Evolutionary conservation across 2,329 filamentous ascomycete species (phyloP).

Genomic region (Diaporthe destruens): DNA sequence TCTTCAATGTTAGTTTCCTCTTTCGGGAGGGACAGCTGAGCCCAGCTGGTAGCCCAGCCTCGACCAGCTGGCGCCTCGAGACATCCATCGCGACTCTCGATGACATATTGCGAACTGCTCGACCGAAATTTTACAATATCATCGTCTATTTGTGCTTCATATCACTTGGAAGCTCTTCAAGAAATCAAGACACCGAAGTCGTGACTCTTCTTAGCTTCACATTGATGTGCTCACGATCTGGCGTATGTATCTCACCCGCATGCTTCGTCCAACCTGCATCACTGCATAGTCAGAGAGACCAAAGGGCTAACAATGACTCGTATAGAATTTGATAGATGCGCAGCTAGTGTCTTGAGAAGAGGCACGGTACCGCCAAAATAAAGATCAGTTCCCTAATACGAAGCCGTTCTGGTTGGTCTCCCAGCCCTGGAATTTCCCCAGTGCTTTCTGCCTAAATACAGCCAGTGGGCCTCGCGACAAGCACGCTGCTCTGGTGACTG

Average conservation of each 20-base stretch:
- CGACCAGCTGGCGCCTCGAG: not conserved
- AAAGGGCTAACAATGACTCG: not conserved
- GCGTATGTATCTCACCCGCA: not conserved
- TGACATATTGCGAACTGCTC: too few relatives aligned
- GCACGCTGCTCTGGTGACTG: constrained; percentile 14
- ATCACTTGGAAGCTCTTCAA: not conserved
- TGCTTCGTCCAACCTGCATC: not conserved
- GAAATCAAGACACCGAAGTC: not conserved
- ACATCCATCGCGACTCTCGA: not conserved
- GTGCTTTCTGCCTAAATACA: constrained; percentile 30
- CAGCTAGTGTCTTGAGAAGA: not conserved
- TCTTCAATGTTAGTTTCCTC: not conserved
- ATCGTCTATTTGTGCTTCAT: not conserved
- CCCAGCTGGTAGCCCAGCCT: not conserved
- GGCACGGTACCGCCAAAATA: not conserved
- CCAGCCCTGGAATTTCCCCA: constrained; percentile 28
- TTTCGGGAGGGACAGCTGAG: not conserved
- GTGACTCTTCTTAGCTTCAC: not conserved
- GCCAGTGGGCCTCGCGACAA: constrained; percentile 2
- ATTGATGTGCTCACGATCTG: not conserved
- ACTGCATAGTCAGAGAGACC: not conserved
- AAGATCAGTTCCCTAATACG: constrained; percentile 1
- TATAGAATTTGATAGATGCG: not conserved
- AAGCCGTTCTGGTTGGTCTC: constrained; percentile 8
- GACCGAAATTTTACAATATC: not conserved